A percentile compares a stretch with the other conserved stretches of the same genome.
These are phyloP conservation scores for Helicostylum pulchrum DNA, from an alignment of 192 early-diverging fungal species.

Conservation along the genomic window DNA sequence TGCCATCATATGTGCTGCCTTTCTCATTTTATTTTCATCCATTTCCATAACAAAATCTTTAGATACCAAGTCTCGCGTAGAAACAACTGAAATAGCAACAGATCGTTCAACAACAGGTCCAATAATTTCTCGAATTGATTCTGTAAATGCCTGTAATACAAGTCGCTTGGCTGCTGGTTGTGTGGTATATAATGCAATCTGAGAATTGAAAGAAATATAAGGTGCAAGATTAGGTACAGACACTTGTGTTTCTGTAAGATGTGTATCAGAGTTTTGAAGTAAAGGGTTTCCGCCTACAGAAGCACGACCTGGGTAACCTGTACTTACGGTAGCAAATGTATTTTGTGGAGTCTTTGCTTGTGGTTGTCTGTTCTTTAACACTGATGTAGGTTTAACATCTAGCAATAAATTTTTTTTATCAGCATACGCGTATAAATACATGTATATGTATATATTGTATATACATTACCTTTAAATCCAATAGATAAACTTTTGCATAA, in stretches of 20 bases:
- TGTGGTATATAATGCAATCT: constrained; percentile 71
- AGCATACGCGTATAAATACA: background rate
- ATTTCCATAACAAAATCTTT: constrained; percentile 97
- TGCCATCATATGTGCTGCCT: constrained; percentile 93
- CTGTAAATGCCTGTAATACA: constrained; percentile 53
- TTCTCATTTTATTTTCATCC: constrained; percentile 89
- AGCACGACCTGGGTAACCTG: background rate
- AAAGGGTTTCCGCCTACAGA: background rate
- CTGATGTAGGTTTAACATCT: constrained; percentile 59
- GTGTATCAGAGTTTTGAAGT: too few relatives aligned
- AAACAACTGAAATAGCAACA: constrained; percentile 87
- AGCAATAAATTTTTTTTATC: background rate
- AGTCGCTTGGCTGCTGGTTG: constrained; percentile 83
- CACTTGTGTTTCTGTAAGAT: too few relatives aligned
- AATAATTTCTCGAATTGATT: constrained; percentile 47
- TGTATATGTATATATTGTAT: constrained; percentile 3
- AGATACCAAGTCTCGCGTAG: constrained; percentile 85
- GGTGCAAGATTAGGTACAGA: constrained; percentile 55
- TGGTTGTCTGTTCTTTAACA: constrained; percentile 57
- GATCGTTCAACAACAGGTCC: constrained; percentile 89
- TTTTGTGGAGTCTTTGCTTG: constrained; percentile 15
- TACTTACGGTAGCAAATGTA: background rate
- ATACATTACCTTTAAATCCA: constrained; percentile 60
- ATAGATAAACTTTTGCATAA: constrained; percentile 88
- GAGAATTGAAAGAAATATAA: constrained; percentile 78